A percentile compares a stretch with the other conserved stretches of the same genome.
phyloP scores from a whole-genome alignment of 116 monocot species.

The Zostera marina region DNA sequence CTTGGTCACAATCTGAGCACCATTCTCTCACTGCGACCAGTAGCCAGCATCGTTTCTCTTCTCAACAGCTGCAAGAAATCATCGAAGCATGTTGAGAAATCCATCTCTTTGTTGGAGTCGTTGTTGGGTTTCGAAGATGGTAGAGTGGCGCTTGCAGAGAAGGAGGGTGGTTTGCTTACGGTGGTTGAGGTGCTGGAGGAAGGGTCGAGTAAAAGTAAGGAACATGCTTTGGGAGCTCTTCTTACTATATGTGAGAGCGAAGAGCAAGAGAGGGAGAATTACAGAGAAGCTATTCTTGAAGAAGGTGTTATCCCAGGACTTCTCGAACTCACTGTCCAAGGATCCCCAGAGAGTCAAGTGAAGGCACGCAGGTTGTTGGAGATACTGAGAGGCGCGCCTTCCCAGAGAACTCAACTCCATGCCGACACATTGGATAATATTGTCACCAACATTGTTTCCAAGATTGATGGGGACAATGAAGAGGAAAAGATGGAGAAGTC shows the following conservation, averaged over 20 bases:
- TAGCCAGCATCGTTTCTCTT: conserved; percentile 28
- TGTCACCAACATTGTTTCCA: conserved; percentile 33
- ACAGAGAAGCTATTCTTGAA: conserved; percentile 47
- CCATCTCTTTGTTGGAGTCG: conserved; percentile 41
- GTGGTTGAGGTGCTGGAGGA: conserved; percentile 72
- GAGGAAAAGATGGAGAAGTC: conserved; percentile 41
- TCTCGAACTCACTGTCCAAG: conserved; percentile 72
- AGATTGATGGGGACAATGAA: conserved; percentile 31
- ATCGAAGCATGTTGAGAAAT: conserved; percentile 41
- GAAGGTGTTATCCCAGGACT: conserved; percentile 82
- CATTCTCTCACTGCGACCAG: conserved; percentile 26
- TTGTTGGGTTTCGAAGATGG: conserved; percentile 44
- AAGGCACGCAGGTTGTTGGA: conserved; percentile 46
- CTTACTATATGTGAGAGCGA: conserved; percentile 51
- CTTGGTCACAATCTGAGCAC: conserved; percentile 15
- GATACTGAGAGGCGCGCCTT: conserved; percentile 36
- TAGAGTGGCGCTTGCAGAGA: conserved; percentile 21
- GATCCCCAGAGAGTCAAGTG: conserved; percentile 35
- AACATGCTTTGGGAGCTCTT: conserved; percentile 48
- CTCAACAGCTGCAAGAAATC: conserved; percentile 45
- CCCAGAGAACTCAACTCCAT: conserved; percentile 24
- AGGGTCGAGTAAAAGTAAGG: conserved; percentile 32
- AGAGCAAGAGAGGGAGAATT: conserved; percentile 13
- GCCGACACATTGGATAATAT: conserved; percentile 36
- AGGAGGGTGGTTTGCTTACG: conserved; percentile 50